Evolutionary conservation across 345 rosid genomes (phyloP).

Genomic region (Linum usitatissimum): DNA sequence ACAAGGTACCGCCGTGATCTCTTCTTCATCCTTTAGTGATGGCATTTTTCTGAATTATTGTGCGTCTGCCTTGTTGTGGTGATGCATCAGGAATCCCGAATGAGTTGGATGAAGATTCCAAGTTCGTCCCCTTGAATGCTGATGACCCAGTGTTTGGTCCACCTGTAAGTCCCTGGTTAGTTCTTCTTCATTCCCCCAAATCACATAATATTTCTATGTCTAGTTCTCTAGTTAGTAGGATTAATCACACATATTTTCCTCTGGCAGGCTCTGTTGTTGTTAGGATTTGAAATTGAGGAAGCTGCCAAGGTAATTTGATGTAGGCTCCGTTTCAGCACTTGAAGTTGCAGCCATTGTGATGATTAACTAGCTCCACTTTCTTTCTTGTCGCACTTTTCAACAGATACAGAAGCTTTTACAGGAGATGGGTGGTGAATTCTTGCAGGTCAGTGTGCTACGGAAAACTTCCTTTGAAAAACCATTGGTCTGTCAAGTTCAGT

Average conservation of each 20-base stretch:
- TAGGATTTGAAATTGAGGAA: slow-evolving; percentile 63
- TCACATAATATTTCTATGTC: background rate
- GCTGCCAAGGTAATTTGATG: slow-evolving; percentile 39
- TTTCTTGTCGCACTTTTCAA: background rate
- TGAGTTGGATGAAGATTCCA: slow-evolving; percentile 52
- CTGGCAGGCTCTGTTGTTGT: slow-evolving; percentile 58
- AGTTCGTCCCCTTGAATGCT: slow-evolving; percentile 68
- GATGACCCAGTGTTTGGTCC: slow-evolving; percentile 71
- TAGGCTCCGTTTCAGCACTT: background rate
- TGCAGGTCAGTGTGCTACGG: slow-evolving; percentile 40
- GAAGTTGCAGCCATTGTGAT: background rate
- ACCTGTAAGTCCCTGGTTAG: slow-evolving; percentile 66
- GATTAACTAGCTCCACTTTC: background rate
- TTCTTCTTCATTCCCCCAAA: background rate
- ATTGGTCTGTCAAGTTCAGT: background rate
- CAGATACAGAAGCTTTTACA: slow-evolving; percentile 60
- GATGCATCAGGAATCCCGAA: slow-evolving; percentile 32
- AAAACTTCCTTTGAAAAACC: background rate
- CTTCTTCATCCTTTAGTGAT: too few species aligned
- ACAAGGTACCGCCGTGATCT: background rate
- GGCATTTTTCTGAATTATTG: too few species aligned
- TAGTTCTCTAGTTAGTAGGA: background rate
- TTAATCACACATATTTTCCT: background rate
- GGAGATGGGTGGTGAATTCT: slow-evolving; percentile 74
- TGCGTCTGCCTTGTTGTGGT: background rate